Base-by-base conservation (phyloP, 352 stramenopile species). In the Globisporangium cystogenes region DNA sequence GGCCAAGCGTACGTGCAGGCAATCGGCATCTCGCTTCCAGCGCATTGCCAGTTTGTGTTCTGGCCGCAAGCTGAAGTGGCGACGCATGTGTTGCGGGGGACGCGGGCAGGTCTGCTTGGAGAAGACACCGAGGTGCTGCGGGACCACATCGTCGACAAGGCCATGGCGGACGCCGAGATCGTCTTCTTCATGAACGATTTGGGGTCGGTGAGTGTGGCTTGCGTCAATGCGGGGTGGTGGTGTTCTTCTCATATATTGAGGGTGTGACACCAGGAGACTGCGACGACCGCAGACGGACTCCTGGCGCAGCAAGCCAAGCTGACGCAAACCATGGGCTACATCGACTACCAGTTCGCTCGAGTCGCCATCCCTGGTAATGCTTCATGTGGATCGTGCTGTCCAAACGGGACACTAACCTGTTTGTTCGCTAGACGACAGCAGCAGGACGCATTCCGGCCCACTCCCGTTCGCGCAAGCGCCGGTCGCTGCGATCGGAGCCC, bases 131-230 rank as follows among this genome's bases (percentile, higher is more conserved):
- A 89, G 35, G 59, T 82, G 0, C 46, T 70, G 35, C 68, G 72
- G 16, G 57, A 74, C 40, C 61, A 42, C 7, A 51, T 86, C 24
- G 58, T 85, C 6, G 67, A 78, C 29, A 83, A 77, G 54, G 76
- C 74, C 15, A 62, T 86, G n/a, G 70, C 67, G n/a, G 78, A 89
- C 45, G 43, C 78, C 11, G 76, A 89, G 47, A 74, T 89, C 33
- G 53, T 89, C 23, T 89, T 89, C 46, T 86, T 89, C 53, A 83
- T 87, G 78, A 89, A 81, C 50, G 78, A 87, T 23, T 55, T 89
- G 2, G 76, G 86, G 37, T 68, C 72, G 43, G 78, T 89, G 42
- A 39, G 66, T 43, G 23, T n/a, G 12, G 10, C 10, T 20, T 18
- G 18, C 27, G 27, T 16, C 7, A 7, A 50, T 5, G 8, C 40